Base-by-base conservation (phyloP, 805 yeast genomes). In the Alloascoidea africana region DNA sequence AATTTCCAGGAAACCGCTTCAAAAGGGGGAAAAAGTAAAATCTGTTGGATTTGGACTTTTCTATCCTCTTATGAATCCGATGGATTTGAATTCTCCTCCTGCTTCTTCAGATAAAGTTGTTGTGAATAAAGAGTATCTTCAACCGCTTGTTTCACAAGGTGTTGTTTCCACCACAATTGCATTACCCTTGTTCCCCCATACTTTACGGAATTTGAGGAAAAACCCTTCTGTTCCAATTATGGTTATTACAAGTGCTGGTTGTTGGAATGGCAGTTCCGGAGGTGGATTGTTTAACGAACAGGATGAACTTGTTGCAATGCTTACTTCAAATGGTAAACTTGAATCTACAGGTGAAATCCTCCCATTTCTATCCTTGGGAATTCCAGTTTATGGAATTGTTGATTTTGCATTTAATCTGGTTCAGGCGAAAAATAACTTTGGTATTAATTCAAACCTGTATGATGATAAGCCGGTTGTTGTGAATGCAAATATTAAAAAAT, bases 191-290 rank as follows among this genome's bases (percentile, higher is more conserved):
- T 23, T 23, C 30, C 30, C 30, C 13, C 30, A 8, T 8, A 23
- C 8, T 23, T 8, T n/a, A 23, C 8, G n/a, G n/a, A 23, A 23
- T 23, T 8, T 23, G 30, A 23, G 8, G 8, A 8, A 23, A 23
- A 23, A 23, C n/a, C 30, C 30, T 8, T 8, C 8, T 23, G 8
- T 23, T 8, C 30, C 30, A 23, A 23, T 23, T 1, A 47, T 57
- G 56, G 38, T 53, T 5, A 46, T 56, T 3, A 39, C 53, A 8
- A 44, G 56, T 2, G 54, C 62, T 2, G 51, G 52, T 16, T 57
- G 62, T 46, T 57, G 62, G 62, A 57, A 57, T 23, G 62, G 62
- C 1, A 55, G 60, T 14, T 55, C 60, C 5, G 62, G 62, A 4
- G 62, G 62, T 4, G 59, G 50, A 0, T 42, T 57, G 3, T 42